Conservation (phyloP, 2,329 filamentous ascomycete species). For the Sporothrix euskadiensis region DNA sequence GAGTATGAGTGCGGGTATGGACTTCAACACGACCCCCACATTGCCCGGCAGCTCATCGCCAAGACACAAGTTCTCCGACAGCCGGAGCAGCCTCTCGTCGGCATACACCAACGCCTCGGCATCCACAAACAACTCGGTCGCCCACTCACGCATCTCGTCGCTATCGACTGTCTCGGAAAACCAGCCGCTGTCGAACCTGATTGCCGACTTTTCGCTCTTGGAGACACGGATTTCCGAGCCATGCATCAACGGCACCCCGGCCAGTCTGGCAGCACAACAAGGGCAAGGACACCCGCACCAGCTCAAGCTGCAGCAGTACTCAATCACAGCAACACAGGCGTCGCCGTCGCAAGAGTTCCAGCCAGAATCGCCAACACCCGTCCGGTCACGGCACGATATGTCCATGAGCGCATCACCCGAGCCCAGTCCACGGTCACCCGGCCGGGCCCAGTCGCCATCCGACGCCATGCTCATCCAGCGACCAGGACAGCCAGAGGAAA, state of each 20-base stretch:
- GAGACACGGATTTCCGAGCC: conserved; percentile 41
- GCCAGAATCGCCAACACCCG: conserved; percentile 35
- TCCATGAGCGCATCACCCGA: conserved; percentile 23
- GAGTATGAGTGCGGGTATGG: conserved; percentile 28
- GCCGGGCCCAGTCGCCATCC: conserved; percentile 30
- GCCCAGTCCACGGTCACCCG: conserved; percentile 22
- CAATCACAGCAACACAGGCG: conserved; percentile 21
- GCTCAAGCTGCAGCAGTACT: conserved; percentile 23
- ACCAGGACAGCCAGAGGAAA: neutral
- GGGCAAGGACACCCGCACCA: conserved; percentile 17
- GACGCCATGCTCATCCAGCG: conserved; percentile 30
- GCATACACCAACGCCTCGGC: conserved; percentile 48
- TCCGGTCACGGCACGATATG: conserved; percentile 25
- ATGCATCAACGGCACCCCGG: neutral
- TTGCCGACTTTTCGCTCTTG: conserved; percentile 43
- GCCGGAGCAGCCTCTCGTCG: conserved; percentile 55
- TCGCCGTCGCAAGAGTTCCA: neutral
- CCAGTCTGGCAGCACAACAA: neutral
- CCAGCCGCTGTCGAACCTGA: conserved; percentile 40
- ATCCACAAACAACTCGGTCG: conserved; percentile 43
- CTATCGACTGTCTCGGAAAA: conserved; percentile 52
- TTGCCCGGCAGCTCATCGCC: conserved; percentile 39
- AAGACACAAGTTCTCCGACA: conserved; percentile 52
- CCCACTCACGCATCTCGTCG: conserved; percentile 57
- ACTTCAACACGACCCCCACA: neutral